Base-by-base conservation (phyloP, 129 eudicot species). In the Pseudognaphalium luteoalbum region DNA sequence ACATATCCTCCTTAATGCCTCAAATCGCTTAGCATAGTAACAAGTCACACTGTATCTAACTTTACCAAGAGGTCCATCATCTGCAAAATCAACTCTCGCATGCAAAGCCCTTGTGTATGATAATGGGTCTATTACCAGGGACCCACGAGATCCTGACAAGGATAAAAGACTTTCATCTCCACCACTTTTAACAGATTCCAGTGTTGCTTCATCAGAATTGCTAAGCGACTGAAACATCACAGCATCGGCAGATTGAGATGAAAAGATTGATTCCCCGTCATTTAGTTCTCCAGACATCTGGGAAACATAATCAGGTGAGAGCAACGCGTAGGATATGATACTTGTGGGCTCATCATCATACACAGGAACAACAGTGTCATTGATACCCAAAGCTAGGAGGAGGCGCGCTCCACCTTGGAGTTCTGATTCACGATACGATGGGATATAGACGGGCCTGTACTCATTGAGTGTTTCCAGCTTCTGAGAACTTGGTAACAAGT, bases 341-440 rank as follows among this genome's bases (percentile, higher is more conserved):
- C 99, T 95, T 50, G 99, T 95, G 47, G 97, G 99, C 86, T 94
- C 99, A 69, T 95, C 97, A 70, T 95, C 99, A 63, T 82, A 95
- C 74, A 95, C 96, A 1, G 97, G 96, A 67, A 95, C 71, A 33
- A 95, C 92, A 61, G 86, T 91, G 72, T 87, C 97, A 78, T 89
- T 89, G 50, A 78, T 51, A 42, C 96, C 99, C 52, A 86, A 87
- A 22, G 92, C 80, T 22, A 86, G 80, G 78, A 87, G 88, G 81
- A 86, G 78, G 63, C 88, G 82, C 29, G 94, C 90, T 70, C 92
- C 99, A 59, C 91, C 82, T 75, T 84, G 90, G 68, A 81, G 81
- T 76, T 88, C 90, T 8, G 89, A 82, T 50, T 91, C 92, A 57
- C 87, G 86, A 72, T 82, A 88, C 0, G 89, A 76, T 15, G 90